A percentile compares a stretch with the other conserved stretches of the same genome.
Conservation (phyloP, 169 alveolate species). For the Plasmodium gaboni region DNA sequence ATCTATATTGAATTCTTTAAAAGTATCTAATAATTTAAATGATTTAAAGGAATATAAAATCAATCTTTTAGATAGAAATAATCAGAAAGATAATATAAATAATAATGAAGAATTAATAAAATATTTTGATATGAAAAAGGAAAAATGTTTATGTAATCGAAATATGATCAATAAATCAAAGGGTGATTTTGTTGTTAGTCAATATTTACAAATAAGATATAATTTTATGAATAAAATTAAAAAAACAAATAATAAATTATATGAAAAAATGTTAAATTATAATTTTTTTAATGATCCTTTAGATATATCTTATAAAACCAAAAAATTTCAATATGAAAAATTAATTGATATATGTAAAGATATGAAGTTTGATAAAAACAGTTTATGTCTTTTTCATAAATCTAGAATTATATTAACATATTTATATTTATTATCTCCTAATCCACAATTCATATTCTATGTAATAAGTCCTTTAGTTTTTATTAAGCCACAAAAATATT, state of each 20-base stretch:
- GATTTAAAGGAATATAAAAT: slow-evolving; percentile 1
- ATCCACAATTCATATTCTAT: slow-evolving; percentile 60
- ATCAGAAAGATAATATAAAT: neutral
- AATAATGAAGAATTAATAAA: slow-evolving; percentile 29
- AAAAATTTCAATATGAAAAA: slow-evolving; percentile 31
- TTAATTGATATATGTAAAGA: slow-evolving; percentile 67
- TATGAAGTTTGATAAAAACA: slow-evolving; percentile 43
- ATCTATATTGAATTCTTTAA: neutral
- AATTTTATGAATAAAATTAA: slow-evolving; percentile 50
- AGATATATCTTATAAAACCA: slow-evolving; percentile 70
- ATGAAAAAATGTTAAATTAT: slow-evolving; percentile 46
- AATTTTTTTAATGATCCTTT: slow-evolving; percentile 77
- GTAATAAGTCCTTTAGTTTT: slow-evolving; percentile 65
- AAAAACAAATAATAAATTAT: slow-evolving; percentile 28
- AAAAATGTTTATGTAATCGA: slow-evolving; percentile 54
- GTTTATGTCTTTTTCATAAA: slow-evolving; percentile 58
- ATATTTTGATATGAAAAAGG: slow-evolving; percentile 14
- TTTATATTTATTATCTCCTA: slow-evolving; percentile 47
- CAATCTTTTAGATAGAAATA: neutral
- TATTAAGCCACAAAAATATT: slow-evolving; percentile 69
- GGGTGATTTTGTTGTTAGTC: slow-evolving; percentile 66
- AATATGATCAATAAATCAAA: slow-evolving; percentile 47
- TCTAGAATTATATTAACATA: slow-evolving; percentile 63
- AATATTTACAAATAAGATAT: slow-evolving; percentile 42
- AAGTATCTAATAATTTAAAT: neutral